phyloP scores from a whole-genome alignment of 257 asterid genomes.

The Marsdenia floribunda region DNA sequence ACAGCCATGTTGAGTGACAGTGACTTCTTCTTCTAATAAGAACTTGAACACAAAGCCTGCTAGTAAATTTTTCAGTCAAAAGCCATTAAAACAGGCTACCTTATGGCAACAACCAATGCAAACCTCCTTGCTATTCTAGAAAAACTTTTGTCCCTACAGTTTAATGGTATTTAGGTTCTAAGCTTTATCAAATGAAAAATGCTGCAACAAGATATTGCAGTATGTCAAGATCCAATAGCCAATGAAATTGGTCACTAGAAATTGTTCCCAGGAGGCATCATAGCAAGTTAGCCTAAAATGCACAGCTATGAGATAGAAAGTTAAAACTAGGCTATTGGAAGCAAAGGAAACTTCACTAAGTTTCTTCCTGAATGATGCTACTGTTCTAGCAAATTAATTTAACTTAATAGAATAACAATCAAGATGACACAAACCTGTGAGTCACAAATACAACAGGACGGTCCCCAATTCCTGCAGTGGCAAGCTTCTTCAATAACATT shows the following conservation, averaged over 20 bases:
- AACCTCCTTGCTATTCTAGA: not conserved
- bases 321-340: not conserved
- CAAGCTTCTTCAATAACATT: constrained; percentile 82
- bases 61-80: not conserved
- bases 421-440: constrained; percentile 59
- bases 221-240: not conserved
- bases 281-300: not conserved
- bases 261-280: not conserved
- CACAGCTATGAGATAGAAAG: not conserved
- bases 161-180: not conserved
- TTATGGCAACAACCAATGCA: not conserved
- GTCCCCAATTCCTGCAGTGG: constrained; percentile 92
- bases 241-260: not conserved
- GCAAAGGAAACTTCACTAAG: not conserved
- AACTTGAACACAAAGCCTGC: not conserved
- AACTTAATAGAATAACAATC: not conserved
- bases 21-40: not conserved
- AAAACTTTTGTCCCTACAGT: not conserved
- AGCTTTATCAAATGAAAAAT: not conserved
- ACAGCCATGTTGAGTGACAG: not conserved
- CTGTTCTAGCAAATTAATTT: not conserved
- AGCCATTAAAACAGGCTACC: not conserved
- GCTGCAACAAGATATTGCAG: not conserved
- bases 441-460: constrained; percentile 92
- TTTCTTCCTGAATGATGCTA: not conserved